Base-by-base conservation (phyloP, 129 eudicot species). In the Chrysanthemum lavandulifolium region DNA sequence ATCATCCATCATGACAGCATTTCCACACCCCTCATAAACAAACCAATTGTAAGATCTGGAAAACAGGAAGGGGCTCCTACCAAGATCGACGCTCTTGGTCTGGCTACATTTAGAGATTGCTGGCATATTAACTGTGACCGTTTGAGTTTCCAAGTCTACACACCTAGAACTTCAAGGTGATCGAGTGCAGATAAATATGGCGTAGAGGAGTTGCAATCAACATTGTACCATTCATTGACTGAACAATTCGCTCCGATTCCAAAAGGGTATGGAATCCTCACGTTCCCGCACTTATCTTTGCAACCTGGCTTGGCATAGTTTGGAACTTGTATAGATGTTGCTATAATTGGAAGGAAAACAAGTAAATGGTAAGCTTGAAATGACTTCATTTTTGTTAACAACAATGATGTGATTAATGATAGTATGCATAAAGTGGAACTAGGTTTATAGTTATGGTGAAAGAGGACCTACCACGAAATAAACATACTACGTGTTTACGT, bases 61-160 rank as follows among this genome's bases (percentile, higher is more conserved):
- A 50, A 61, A 61, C 31, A 61, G 50, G 52, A 61, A 73, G n/a
- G 77, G 77, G 8, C 33, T 73, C 12, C 69, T 18, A 58, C 57
- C 59, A 10, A 73, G 77, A 54, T 73, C 60, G 2, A 67, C 6
- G 13, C 29, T 49, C 13, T 40, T 40, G 21, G 29, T n/a, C 27
- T 18, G 62, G 23, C 11, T 8, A 6, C 19, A 53, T 14, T 53
- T 16, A 14, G 58, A 13, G 58, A 53, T 6, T 14, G 16, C 1
- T 53, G 58, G 58, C 18, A 16, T 53, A 53, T 13, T 53, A 53
- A 53, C 19, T 13, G 19, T 53, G 58, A 53, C 18, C 0, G 19
- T 53, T 53, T 53, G 58, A 53, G 0, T 14, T 13, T 4, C 18
- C 58, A 53, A 53, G 58, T 11, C 18, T 13, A 53, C 58, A n/a